Evolutionary conservation across 352 stramenopile species (phyloP), one percentile per base, ranked within the genome.

Genomic region (Pythium insidiosum): DNA sequence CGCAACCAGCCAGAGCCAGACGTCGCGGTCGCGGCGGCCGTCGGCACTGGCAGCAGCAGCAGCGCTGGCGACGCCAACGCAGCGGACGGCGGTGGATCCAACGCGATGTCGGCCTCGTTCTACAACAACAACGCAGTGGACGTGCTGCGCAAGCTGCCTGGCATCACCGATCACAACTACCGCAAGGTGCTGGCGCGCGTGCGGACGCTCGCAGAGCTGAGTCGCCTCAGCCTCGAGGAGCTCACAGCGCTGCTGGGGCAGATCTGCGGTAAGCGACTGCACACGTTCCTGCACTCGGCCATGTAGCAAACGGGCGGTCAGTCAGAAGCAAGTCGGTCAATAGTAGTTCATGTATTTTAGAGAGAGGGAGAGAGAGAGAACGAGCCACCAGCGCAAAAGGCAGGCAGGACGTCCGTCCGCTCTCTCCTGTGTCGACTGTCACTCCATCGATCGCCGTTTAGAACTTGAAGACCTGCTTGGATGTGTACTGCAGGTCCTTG

Each of bases 81-180:
- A n/a, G 74, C 85, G 10, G 78, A 70, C 43, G 75, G 67, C 10
- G n/a, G n/a, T n/a, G n/a, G n/a, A n/a, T n/a, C n/a, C n/a, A n/a
- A n/a, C n/a, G n/a, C n/a, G n/a, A 47, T 84, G 11, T 73, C 82
- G 47, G 66, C 22, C 50, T 75, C 44, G 54, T 85, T 51, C 61
- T 95, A 81, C 48, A 97, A 97, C 58, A 84, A 91, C 22, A 87
- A 72, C 40, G 89, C 94, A 11, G 73, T 96, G 50, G 87, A 98
- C 39, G 86, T 99, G 50, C 66, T 99, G 15, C 82, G 97, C 38
- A 84, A 95, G 43, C 68, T 99, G 35, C 96, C 96, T 3, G 96
- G 96, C n/a, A 87, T 99, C 48, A 98, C 83, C 43, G 73, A 93
- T 30, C 69, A 96, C 53, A 98, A 98, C 66, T 93, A 80, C 48